Evolutionary conservation across 2,329 filamentous ascomycete genomes (phyloP).

Genomic region (Epichloe sibirici): DNA sequence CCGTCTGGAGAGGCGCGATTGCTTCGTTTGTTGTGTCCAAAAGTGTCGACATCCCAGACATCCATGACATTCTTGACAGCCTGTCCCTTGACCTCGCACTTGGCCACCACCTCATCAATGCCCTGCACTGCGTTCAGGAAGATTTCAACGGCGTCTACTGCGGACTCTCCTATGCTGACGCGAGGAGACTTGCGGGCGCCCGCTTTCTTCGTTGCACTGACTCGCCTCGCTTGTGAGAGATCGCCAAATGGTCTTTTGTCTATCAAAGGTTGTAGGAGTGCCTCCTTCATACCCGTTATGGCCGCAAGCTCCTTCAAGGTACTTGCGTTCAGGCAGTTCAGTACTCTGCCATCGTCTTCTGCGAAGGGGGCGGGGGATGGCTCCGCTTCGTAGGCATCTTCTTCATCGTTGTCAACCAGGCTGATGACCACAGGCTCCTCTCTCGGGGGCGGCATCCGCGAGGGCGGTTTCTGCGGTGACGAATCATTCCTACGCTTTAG

Average conservation of each 20-base stretch:
- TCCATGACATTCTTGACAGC: slow-evolving; percentile 33
- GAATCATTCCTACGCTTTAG: slow-evolving; percentile 15
- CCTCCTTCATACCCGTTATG: slow-evolving; percentile 62
- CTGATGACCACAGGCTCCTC: slow-evolving; percentile 23
- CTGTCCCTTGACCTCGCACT: slow-evolving; percentile 62
- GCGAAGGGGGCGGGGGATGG: slow-evolving; percentile 17
- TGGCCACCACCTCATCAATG: slow-evolving; percentile 67
- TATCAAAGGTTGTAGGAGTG: slow-evolving; percentile 56
- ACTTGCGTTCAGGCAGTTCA: slow-evolving; percentile 76
- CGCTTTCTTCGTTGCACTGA: slow-evolving; percentile 41
- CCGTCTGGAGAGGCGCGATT: slow-evolving; percentile 19
- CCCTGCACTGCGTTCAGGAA: slow-evolving; percentile 73
- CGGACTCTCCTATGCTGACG: slow-evolving; percentile 38
- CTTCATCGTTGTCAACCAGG: slow-evolving; percentile 28
- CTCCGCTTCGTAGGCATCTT: slow-evolving; percentile 28
- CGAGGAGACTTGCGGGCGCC: slow-evolving; percentile 34
- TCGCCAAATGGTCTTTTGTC: slow-evolving; percentile 61
- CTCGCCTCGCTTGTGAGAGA: slow-evolving; percentile 52
- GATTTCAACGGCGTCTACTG: slow-evolving; percentile 43
- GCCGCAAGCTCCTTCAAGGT: slow-evolving; percentile 65
- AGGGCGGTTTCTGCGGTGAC: slow-evolving; percentile 12
- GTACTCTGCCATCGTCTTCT: slow-evolving; percentile 36
- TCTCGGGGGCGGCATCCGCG: slow-evolving; percentile 17
- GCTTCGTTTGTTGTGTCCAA: slow-evolving; percentile 27
- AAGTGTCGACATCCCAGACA: slow-evolving; percentile 36